Evolutionary conservation across 257 asterid genomes (phyloP).

Genomic region (Nicotiana sylvestris): DNA sequence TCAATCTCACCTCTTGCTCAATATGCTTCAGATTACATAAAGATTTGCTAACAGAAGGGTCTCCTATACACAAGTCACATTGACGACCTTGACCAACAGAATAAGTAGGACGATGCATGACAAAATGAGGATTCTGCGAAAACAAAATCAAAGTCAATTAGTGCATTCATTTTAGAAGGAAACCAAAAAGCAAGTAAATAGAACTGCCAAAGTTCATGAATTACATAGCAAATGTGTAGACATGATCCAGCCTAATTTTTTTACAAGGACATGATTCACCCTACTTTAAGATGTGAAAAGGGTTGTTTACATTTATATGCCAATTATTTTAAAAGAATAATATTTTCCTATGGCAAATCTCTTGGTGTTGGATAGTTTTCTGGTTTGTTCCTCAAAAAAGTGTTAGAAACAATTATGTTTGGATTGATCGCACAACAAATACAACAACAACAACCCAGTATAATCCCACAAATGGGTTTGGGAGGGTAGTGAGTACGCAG

Average conservation of each 20-base stretch:
- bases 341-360: not conserved
- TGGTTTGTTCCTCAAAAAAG: not conserved
- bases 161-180: not conserved
- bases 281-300: not conserved
- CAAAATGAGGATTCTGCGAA: conserved; percentile 70
- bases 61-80: conserved; percentile 67
- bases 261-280: not conserved
- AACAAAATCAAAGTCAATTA: conserved; percentile 2
- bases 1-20: conserved; percentile 48
- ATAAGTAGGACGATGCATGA: conserved; percentile 46
- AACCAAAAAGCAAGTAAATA: not conserved
- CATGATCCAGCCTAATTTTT: not conserved
- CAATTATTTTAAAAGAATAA: not conserved
- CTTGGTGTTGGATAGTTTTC: not conserved
- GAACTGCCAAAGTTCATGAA: not conserved
- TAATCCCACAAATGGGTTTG: too few species aligned
- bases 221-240: not conserved
- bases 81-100: conserved; percentile 47
- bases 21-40: conserved; percentile 70
- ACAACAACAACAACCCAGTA: too few species aligned
- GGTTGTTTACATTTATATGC: not conserved
- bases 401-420: not conserved
- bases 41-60: conserved; percentile 54
- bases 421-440: not conserved
- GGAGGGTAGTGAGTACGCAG: too few species aligned